Evolutionary conservation across 495 filamentous ascomycete genomes (phyloP).

Genomic region (Trichoderma parareesei): DNA sequence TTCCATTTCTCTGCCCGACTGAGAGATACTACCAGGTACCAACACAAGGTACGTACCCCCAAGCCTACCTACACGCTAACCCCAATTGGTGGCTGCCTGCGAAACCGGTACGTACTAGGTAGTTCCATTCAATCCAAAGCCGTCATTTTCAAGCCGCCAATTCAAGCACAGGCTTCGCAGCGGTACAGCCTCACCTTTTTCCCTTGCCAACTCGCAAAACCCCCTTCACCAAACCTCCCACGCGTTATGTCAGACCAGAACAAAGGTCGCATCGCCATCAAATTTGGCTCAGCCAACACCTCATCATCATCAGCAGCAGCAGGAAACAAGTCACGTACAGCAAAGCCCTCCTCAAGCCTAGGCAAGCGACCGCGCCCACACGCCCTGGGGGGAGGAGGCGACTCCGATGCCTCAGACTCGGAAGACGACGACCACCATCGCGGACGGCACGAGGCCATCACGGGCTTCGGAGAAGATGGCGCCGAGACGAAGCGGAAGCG

Average conservation of each 20-base stretch:
- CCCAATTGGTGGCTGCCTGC: neutral
- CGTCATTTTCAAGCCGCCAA: constrained; percentile 5
- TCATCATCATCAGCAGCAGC: constrained; percentile 13
- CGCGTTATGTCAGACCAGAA: constrained; percentile 20
- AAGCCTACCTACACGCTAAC: neutral
- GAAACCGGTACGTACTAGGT: neutral
- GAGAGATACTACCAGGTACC: neutral
- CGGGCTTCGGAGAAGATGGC: constrained; percentile 26
- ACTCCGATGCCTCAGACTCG: constrained; percentile 22
- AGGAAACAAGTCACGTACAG: constrained; percentile 9
- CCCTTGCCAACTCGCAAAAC: neutral
- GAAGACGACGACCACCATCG: constrained; percentile 19
- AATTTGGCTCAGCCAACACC: constrained; percentile 20
- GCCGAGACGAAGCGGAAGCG: constrained; percentile 15
- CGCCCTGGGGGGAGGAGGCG: constrained; percentile 13
- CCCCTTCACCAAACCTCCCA: neutral
- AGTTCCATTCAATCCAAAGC: no score
- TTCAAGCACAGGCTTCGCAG: neutral
- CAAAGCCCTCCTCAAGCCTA: constrained; percentile 21
- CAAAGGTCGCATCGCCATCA: constrained; percentile 27
- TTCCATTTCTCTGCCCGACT: neutral
- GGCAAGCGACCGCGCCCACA: constrained; percentile 28
- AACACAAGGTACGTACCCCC: neutral
- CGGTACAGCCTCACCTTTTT: neutral
- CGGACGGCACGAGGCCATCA: constrained; percentile 26